Percentiles rank a stretch among this genome's conserved stretches.
phyloP scores from a whole-genome alignment of 78 protist genomes.

The Capsaspora owczarzaki region DNA sequence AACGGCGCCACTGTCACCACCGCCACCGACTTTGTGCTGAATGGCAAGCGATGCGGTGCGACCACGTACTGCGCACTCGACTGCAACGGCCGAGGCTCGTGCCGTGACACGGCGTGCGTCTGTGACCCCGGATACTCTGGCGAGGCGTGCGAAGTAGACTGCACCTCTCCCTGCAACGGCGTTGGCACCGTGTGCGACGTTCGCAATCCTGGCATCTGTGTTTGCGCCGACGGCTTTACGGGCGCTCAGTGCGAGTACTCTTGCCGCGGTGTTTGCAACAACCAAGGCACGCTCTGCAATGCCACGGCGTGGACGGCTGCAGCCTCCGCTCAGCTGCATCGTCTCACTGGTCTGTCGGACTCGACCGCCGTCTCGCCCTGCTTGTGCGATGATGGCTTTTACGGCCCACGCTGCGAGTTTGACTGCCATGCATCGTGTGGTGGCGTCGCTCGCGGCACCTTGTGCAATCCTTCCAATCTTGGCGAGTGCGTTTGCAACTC shows the following conservation, averaged over 20 bases:
- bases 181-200: not conserved
- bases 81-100: not conserved
- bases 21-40: not conserved
- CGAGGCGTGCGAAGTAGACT: not conserved
- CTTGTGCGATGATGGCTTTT: conserved; percentile 5
- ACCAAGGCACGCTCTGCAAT: not conserved
- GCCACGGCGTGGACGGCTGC: no score
- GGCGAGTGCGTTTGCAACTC: not conserved
- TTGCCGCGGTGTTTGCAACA: not conserved
- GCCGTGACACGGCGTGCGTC: not conserved
- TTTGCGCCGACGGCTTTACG: conserved; percentile 16
- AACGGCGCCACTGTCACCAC: not conserved
- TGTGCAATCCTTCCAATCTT: not conserved
- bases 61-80: not conserved
- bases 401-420: conserved; percentile 9
- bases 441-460: not conserved
- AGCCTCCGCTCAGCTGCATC: no score
- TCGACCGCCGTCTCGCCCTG: not conserved
- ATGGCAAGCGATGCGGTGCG: not conserved
- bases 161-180: not conserved
- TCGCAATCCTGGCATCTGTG: not conserved
- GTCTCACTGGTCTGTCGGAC: no score
- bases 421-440: not conserved
- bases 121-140: conserved; percentile 16
- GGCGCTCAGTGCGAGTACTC: conserved; percentile 1